phyloP scores from a whole-genome alignment of 345 rosid genomes.

The Corchorus capsularis region DNA sequence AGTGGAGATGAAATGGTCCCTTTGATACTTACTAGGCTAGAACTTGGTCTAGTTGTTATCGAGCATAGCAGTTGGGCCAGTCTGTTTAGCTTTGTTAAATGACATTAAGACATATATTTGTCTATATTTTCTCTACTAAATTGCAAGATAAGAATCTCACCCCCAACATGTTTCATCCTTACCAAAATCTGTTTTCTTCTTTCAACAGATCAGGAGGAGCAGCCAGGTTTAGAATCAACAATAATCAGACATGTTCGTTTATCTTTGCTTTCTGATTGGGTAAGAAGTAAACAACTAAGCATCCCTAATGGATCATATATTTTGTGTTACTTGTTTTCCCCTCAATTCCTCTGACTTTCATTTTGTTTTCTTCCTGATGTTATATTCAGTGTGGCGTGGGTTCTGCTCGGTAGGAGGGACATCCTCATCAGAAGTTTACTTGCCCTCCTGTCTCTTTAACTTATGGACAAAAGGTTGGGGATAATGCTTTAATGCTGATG shows the following conservation, averaged over 20 bases:
- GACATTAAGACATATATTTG: not conserved
- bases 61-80: not conserved
- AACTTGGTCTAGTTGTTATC: constrained; percentile 6
- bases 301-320: not conserved
- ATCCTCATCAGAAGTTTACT: not conserved
- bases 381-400: not conserved
- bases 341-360: not conserved
- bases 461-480: not conserved
- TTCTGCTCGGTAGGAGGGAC: not conserved
- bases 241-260: not conserved
- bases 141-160: not conserved
- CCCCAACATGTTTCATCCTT: not conserved
- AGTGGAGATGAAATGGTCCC: not conserved
- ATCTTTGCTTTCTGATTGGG: not conserved
- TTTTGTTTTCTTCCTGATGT: not conserved
- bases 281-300: not conserved
- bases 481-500: not conserved
- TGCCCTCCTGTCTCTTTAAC: not conserved
- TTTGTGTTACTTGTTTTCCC: not conserved
- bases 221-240: constrained; percentile 23
- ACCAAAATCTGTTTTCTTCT: constrained; percentile 5
- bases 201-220: constrained; percentile 32
- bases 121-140: not conserved
- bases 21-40: not conserved
- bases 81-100: not conserved